Base-by-base conservation (phyloP, 2,329 filamentous ascomycete genomes). In the Colletotrichum endophyticum region DNA sequence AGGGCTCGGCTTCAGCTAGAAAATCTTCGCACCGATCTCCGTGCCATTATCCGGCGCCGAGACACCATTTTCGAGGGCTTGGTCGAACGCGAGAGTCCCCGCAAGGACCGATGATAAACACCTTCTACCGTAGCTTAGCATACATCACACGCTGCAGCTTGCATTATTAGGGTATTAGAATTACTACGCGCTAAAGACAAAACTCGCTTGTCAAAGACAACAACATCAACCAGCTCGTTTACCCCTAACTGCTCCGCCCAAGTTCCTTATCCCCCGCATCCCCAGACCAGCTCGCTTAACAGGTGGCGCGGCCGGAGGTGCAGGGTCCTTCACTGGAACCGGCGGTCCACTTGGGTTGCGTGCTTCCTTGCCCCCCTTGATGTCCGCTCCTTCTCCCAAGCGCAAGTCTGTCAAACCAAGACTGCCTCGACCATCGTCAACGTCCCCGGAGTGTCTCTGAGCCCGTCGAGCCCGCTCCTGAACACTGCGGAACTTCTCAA, bases 401-500 rank as follows among this genome's bases (percentile, higher is more conserved):
- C 86, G 82, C 36, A 87, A 80, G 56, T 88, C 86, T 27, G 84
- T 81, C 62, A 88, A 83, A 22, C 86, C 87, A n/a, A 90, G 83
- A 6, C 84, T 83, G 6, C 86, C 83, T 16, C 70, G 63, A 8
- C 86, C 84, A 63, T 89, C 88, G 66, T 91, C 89, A 39, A 88
- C 86, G 16, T 91, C 90, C 62, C 89, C 84, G 66, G 88, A 88
- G 69, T 91, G 85, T 75, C 92, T 88, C 81, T 95, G 94, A 15
- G 92, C 89, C 70, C 95, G 90, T 71, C 96, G 91, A 8, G 96
- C 94, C 76, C 92, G 93, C 80, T 99, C 97, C 82, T 99, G 97
- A 3, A 98, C 96, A 69, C 90, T 92, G 79, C 95, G 95, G 86
- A 99, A 99, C 82, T 98, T 98, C 79, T 99, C 97, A 7, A 99